Base-by-base conservation (phyloP, 306 rosid genomes). In the Trifolium dubium region DNA sequence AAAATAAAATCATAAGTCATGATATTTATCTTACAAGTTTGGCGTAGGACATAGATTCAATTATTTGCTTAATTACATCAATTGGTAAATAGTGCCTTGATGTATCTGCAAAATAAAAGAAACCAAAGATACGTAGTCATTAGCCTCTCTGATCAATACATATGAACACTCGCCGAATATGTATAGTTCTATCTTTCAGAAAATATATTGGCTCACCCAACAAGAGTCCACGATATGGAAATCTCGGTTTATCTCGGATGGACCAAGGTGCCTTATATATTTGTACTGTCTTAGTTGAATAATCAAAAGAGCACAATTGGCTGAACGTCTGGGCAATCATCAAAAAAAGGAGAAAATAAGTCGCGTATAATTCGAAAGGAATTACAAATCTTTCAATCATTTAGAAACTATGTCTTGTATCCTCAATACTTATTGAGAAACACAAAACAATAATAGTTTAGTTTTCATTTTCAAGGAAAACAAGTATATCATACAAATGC, bases 21-120 rank as follows among this genome's bases (percentile, higher is more conserved):
- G 77, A 49, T 63, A 67, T 73, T 58, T 44, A 64, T 72, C 91
- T 84, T 86, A 94, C 99, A 81, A 94, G 89, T 86, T 94, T 94
- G 60, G 97, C 90, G 68, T 92, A 94, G 39, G 99, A 87, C 97
- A 94, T 92, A 0, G 99, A 88, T 72, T 92, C 96, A 79, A 94
- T 90, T 75, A 92, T 81, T 81, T 86, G 89, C 90, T 92, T 92
- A 64, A 94, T 92, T 35, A 88, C 96, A 46, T 80, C 84, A 66
- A 92, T 15, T 0, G 99, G 99, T 49, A 85, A 88, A 86, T 83
- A 94, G 84, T 94, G 99, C 84, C 99, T 89, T 10, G 99, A 88
- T 31, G 99, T 94, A 87, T 94, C 99, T 94, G 91, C 83, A 86
- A 82, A 76, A 64, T 28, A 72, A 64, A 73, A 82, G 15, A 67